A percentile compares a stretch with the other conserved stretches of the same genome.
These are phyloP conservation scores for Aspergillus bertholletiae DNA, from an alignment of 495 filamentous ascomycete genomes.

Conservation along the genomic window DNA sequence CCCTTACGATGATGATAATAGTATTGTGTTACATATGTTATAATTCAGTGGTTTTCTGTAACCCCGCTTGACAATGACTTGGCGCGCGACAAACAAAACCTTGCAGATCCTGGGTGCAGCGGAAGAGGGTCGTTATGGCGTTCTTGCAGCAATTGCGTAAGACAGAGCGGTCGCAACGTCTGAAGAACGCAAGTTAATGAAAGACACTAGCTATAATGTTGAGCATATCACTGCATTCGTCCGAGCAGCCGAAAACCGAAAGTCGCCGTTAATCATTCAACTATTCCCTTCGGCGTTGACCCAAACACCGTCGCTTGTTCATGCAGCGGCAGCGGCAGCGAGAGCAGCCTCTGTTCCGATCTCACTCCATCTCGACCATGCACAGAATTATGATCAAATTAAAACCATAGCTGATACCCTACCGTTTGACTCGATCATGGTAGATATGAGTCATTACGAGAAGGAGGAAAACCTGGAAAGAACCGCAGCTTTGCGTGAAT, in stretches of 20 bases:
- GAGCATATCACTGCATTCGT: constrained; percentile 69
- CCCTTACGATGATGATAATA: not conserved
- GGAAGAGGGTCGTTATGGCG: constrained; percentile 57
- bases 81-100: constrained; percentile 49
- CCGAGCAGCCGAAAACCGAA: constrained; percentile 61
- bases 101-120: constrained; percentile 59
- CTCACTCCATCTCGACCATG: constrained; percentile 65
- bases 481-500: constrained; percentile 57
- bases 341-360: constrained; percentile 60
- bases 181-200: not conserved
- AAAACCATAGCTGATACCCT: constrained; percentile 51
- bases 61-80: constrained; percentile 8
- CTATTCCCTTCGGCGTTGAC: constrained; percentile 72
- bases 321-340: constrained; percentile 53
- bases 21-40: too few relatives aligned
- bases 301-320: constrained; percentile 53
- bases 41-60: not conserved
- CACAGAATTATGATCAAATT: constrained; percentile 59
- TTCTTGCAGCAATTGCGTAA: constrained; percentile 56
- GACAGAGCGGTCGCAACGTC: not conserved
- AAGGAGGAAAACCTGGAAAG: constrained; percentile 66
- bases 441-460: constrained; percentile 70
- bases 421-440: constrained; percentile 68
- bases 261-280: constrained; percentile 66
- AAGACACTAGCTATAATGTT: constrained; percentile 56